Percentiles rank a stretch among this genome's conserved stretches.
Evolutionary conservation across 768 basidiomycete genomes (phyloP).

Genomic region (Psilocybe subaeruginosa): DNA sequence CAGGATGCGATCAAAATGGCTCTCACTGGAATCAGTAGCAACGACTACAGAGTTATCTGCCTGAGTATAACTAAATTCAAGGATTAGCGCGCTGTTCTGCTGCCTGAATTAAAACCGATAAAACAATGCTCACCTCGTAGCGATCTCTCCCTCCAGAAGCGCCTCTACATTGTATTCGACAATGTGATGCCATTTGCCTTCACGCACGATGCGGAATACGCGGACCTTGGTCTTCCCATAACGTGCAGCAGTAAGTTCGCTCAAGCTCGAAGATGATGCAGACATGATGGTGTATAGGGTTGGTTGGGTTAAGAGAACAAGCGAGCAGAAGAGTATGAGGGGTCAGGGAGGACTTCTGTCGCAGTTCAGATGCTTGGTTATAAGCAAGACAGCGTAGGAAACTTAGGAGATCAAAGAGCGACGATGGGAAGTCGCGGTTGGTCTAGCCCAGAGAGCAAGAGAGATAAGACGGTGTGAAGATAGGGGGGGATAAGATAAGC

Average conservation of each 20-base stretch:
- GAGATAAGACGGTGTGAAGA: background rate
- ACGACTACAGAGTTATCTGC: slow-evolving; percentile 90
- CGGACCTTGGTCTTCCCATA: slow-evolving; percentile 92
- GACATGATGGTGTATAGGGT: background rate
- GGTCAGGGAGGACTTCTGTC: background rate
- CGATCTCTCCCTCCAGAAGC: slow-evolving; percentile 84
- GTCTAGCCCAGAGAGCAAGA: background rate
- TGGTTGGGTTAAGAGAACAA: too few species aligned
- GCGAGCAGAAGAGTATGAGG: background rate
- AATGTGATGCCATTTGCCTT: slow-evolving; percentile 65
- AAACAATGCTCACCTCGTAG: slow-evolving; percentile 55
- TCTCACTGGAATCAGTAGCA: slow-evolving; percentile 88
- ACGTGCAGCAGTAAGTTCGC: slow-evolving; percentile 47
- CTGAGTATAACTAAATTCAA: slow-evolving; percentile 67
- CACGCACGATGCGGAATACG: slow-evolving; percentile 83
- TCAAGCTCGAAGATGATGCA: slow-evolving; percentile 5
- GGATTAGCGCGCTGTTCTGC: background rate
- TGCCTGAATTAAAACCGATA: background rate
- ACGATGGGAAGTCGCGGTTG: background rate
- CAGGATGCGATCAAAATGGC: background rate
- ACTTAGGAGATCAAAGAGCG: background rate
- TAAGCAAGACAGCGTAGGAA: background rate
- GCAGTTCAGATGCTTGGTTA: background rate
- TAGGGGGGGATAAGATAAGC: background rate
- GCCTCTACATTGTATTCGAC: slow-evolving; percentile 86